Percentiles rank a stretch among this genome's conserved stretches.
Evolutionary conservation across 2,329 filamentous ascomycete species (phyloP).

Genomic region (Aspergillus awamori): DNA sequence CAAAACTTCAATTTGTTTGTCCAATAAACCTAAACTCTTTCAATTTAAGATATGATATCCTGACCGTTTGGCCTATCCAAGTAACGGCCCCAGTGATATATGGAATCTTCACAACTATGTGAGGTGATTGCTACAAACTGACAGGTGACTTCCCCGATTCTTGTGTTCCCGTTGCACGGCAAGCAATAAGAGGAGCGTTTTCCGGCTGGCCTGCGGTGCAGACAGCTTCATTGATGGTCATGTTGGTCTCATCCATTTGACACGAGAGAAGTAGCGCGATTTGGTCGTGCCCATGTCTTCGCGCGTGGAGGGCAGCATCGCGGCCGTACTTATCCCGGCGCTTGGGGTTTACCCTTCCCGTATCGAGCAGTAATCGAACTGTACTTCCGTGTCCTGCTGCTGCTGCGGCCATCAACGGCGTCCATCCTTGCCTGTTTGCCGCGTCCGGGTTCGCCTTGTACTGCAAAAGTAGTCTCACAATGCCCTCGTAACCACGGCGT

Average conservation of each 20-base stretch:
- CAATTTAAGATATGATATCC: too few species aligned
- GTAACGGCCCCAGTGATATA: too few species aligned
- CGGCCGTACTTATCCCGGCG: neutral
- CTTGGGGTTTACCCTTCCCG: neutral
- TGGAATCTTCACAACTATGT: neutral
- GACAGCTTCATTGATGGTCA: neutral
- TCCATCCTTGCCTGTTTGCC: neutral
- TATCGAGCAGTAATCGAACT: neutral
- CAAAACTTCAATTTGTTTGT: neutral
- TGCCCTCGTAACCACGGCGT: neutral
- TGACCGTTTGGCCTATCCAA: too few species aligned
- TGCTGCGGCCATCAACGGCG: neutral
- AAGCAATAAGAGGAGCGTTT: too few species aligned
- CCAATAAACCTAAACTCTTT: too few species aligned
- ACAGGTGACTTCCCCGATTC: too few species aligned
- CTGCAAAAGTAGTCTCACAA: neutral
- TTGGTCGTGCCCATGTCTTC: neutral
- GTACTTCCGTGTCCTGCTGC: neutral
- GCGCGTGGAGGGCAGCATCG: neutral
- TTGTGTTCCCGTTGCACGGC: too few species aligned
- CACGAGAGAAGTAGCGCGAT: neutral
- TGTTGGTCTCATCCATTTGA: neutral
- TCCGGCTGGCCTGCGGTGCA: too few species aligned
- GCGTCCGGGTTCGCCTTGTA: neutral
- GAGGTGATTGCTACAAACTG: too few species aligned